Evolutionary conservation across 306 rosid species (phyloP).

Genomic region (Fragaria iinumae): DNA sequence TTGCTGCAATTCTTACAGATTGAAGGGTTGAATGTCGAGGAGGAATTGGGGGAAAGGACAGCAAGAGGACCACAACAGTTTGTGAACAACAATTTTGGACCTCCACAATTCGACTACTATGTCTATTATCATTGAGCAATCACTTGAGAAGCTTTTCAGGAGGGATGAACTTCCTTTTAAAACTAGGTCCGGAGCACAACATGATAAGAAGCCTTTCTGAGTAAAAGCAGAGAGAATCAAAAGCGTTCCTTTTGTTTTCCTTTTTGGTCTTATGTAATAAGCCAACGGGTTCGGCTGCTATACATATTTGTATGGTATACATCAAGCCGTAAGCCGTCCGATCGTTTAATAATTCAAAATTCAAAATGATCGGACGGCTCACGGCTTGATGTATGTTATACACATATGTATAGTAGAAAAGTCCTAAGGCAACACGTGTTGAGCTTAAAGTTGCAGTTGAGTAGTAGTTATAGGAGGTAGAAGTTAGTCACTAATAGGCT

Average conservation of each 20-base stretch:
- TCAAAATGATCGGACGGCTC: no score
- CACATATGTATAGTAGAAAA: no score
- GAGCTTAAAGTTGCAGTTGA: constrained; percentile 29
- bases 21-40: constrained; percentile 52
- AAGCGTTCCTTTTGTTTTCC: background rate
- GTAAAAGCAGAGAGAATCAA: constrained; percentile 18
- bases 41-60: constrained; percentile 36
- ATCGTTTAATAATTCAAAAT: no score
- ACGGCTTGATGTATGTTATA: no score
- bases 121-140: constrained; percentile 33
- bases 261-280: background rate
- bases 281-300: no score
- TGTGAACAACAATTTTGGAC: constrained; percentile 34
- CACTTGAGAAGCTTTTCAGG: background rate
- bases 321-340: no score
- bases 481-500: constrained; percentile 20
- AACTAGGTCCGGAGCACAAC: constrained; percentile 24
- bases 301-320: no score
- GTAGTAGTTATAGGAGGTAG: constrained; percentile 36
- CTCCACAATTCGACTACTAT: constrained; percentile 48
- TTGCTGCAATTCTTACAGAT: constrained; percentile 32
- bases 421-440: constrained; percentile 17
- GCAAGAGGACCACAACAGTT: constrained; percentile 34
- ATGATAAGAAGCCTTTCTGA: constrained; percentile 22
- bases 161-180: constrained; percentile 17